Percentiles rank a stretch among this genome's conserved stretches.
Evolutionary conservation across 1,284 basidiomycete species (phyloP).

Genomic region (Rhizoctonia solani): DNA sequence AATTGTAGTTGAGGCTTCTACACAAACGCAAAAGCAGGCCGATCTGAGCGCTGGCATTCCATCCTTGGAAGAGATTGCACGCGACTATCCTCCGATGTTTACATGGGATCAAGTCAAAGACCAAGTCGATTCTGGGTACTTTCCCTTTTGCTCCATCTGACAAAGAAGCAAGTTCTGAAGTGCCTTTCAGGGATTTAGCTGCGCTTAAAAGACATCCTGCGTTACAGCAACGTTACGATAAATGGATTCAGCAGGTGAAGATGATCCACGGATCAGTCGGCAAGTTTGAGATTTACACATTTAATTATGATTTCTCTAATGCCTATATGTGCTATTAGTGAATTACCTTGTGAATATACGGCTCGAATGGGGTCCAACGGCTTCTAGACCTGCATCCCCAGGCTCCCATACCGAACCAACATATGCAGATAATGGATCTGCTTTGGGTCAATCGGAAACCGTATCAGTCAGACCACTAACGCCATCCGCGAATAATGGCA

Average conservation of each 20-base stretch:
- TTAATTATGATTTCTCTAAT: too few species aligned
- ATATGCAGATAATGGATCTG: conserved; percentile 9
- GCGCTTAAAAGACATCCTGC: conserved; percentile 71
- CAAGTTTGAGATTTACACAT: conserved; percentile 44
- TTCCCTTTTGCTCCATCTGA: background rate
- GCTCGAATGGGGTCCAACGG: conserved; percentile 72
- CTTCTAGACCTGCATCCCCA: conserved; percentile 28
- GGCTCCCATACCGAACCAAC: conserved; percentile 33
- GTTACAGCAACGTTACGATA: conserved; percentile 66
- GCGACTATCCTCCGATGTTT: conserved; percentile 71
- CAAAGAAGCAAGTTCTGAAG: background rate
- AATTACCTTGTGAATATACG: conserved; percentile 67
- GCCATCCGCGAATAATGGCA: conserved; percentile 32
- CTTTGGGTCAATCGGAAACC: background rate
- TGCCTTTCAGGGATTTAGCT: conserved; percentile 65
- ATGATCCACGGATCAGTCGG: conserved; percentile 67
- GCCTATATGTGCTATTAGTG: too few species aligned
- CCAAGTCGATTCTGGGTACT: conserved; percentile 74
- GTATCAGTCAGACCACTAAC: conserved; percentile 38
- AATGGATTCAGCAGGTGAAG: conserved; percentile 61
- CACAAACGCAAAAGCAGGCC: background rate
- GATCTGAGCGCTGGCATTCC: conserved; percentile 55
- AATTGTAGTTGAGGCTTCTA: background rate
- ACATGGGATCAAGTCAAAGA: conserved; percentile 74
- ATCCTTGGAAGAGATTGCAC: conserved; percentile 64